These are phyloP conservation scores for Tricholoma terreum DNA, from an alignment of 768 basidiomycete species.

Conservation along the genomic window DNA sequence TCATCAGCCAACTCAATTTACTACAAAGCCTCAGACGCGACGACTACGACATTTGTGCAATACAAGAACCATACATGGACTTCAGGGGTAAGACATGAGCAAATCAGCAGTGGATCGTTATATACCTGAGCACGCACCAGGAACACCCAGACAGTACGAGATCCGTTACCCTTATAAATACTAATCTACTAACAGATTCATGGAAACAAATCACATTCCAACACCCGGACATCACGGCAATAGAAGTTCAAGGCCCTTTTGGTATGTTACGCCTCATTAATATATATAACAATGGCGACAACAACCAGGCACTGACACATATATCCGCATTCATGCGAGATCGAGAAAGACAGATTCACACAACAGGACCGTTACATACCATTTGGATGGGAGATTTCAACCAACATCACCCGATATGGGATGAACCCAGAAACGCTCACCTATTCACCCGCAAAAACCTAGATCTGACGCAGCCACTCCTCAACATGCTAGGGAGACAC, in stretches of 20 bases:
- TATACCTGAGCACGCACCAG: slow-evolving; percentile 6
- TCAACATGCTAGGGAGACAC: too few species aligned
- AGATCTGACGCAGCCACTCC: too few species aligned
- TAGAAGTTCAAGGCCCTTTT: neutral
- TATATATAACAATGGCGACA: slow-evolving; percentile 33
- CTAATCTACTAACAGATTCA: neutral
- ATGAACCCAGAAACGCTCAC: too few species aligned
- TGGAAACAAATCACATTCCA: neutral
- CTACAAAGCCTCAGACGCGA: too few species aligned
- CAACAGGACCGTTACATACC: neutral
- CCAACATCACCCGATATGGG: too few species aligned
- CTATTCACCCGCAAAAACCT: too few species aligned
- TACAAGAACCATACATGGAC: too few species aligned
- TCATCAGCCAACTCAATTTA: neutral
- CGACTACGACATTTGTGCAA: too few species aligned
- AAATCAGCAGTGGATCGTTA: neutral
- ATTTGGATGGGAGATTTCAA: too few species aligned
- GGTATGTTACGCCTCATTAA: slow-evolving; percentile 21
- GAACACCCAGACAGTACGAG: too few species aligned
- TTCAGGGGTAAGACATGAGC: neutral
- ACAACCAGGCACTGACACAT: too few species aligned
- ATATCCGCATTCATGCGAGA: too few species aligned
- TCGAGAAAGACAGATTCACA: slow-evolving; percentile 6
- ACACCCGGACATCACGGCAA: slow-evolving; percentile 20
- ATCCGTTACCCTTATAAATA: neutral